A percentile compares a stretch with the other conserved stretches of the same genome.
These are phyloP conservation scores for Cyclocybe cylindracea DNA, from an alignment of 768 basidiomycete species.

Conservation along the genomic window DNA sequence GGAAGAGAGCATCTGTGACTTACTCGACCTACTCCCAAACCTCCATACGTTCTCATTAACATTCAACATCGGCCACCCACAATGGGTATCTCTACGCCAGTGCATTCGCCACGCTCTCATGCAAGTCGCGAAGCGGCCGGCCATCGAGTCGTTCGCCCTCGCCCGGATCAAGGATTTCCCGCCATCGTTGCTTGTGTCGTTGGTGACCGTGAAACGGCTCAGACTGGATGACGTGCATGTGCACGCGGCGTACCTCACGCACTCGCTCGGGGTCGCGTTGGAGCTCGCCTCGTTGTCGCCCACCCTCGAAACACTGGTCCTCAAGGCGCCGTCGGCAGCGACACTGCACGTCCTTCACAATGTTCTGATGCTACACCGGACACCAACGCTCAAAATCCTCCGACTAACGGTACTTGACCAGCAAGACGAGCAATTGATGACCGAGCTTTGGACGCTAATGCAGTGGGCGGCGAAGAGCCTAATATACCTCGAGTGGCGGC, in stretches of 20 bases:
- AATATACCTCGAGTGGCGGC: slow-evolving; percentile 18
- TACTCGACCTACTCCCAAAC: slow-evolving; percentile 16
- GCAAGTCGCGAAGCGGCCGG: slow-evolving; percentile 11
- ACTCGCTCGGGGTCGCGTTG: slow-evolving; percentile 11
- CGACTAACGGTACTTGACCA: slow-evolving; percentile 12
- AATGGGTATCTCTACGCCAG: slow-evolving; percentile 15
- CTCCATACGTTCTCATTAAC: slow-evolving; percentile 10
- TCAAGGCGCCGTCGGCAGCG: slow-evolving; percentile 10
- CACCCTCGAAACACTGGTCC: slow-evolving; percentile 8
- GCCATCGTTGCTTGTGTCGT: slow-evolving; percentile 16
- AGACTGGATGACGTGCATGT: slow-evolving; percentile 13
- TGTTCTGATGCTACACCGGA: slow-evolving; percentile 8
- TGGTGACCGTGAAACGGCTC: slow-evolving; percentile 10
- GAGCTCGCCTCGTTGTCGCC: slow-evolving; percentile 11
- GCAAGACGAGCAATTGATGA: slow-evolving; percentile 6
- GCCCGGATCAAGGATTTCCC: slow-evolving; percentile 16
- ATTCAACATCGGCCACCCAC: slow-evolving; percentile 16
- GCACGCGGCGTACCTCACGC: slow-evolving; percentile 6
- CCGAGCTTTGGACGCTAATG: slow-evolving; percentile 17
- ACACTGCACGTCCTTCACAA: slow-evolving; percentile 14
- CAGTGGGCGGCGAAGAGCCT: slow-evolving; percentile 18
- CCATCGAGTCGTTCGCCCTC: slow-evolving; percentile 9
- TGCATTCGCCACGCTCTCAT: slow-evolving; percentile 17
- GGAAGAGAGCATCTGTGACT: slow-evolving; percentile 19
- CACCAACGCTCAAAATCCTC: slow-evolving; percentile 12